phyloP scores from a whole-genome alignment of 768 basidiomycete genomes.

The Russula foetens region DNA sequence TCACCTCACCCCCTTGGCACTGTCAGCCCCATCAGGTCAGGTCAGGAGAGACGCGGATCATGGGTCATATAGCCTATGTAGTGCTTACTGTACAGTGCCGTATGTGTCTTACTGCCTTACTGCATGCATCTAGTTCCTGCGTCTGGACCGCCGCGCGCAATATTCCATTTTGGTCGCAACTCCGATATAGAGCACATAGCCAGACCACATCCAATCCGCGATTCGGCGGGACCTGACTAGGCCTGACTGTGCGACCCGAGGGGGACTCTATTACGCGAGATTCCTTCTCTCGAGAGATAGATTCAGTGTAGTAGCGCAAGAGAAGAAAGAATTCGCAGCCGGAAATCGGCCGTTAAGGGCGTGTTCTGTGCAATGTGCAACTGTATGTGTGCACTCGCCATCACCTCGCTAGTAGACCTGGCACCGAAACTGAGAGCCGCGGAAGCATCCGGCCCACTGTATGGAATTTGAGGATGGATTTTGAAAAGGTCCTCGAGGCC shows the following conservation, averaged over 20 bases:
- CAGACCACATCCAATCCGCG: background rate
- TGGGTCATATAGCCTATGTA: too few species aligned
- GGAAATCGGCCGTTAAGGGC: background rate
- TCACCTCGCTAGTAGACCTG: too few species aligned
- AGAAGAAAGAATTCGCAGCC: slow-evolving; percentile 4
- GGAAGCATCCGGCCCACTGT: too few species aligned
- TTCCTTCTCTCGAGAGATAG: too few species aligned
- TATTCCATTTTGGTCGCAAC: background rate
- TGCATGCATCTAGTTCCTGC: too few species aligned
- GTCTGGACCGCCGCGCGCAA: background rate
- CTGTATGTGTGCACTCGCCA: too few species aligned
- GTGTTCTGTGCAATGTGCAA: background rate
- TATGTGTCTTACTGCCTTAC: too few species aligned
- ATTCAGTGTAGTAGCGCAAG: background rate
- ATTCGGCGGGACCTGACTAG: background rate
- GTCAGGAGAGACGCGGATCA: too few species aligned
- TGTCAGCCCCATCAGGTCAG: too few species aligned
- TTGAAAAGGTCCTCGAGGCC: background rate
- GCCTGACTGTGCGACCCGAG: background rate
- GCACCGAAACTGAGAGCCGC: too few species aligned
- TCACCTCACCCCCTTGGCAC: too few species aligned
- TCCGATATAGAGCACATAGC: background rate
- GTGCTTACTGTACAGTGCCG: too few species aligned
- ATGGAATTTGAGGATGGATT: background rate
- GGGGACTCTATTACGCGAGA: background rate